These are phyloP conservation scores for Citrullus colocynthis DNA, from an alignment of 306 rosid species.

Conservation along the genomic window DNA sequence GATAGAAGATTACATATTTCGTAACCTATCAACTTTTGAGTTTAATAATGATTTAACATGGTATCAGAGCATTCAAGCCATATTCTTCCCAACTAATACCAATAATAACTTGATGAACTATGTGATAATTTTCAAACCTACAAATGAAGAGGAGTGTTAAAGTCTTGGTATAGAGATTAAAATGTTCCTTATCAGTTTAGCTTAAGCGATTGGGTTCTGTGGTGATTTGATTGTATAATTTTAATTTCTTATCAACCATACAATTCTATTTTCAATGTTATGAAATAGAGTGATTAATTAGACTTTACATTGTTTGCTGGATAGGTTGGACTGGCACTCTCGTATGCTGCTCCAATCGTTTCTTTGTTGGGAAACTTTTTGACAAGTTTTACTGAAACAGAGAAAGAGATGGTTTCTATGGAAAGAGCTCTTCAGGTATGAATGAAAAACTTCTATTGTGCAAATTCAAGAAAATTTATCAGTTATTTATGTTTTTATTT, in stretches of 20 bases:
- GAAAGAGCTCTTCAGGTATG: conserved; percentile 90
- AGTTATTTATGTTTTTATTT: neutral
- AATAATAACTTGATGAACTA: neutral
- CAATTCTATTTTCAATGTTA: neutral
- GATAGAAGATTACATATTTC: neutral
- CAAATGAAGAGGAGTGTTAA: neutral
- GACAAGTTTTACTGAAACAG: conserved; percentile 91
- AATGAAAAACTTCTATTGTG: conserved; percentile 6
- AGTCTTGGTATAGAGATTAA: too few relatives aligned
- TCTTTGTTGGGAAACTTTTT: conserved; percentile 71
- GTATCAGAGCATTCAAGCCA: neutral
- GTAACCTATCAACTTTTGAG: neutral
- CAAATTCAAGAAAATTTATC: neutral
- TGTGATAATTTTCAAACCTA: neutral
- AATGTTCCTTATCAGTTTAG: too few relatives aligned
- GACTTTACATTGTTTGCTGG: neutral
- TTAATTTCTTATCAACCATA: neutral
- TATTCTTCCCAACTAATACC: neutral
- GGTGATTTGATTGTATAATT: neutral
- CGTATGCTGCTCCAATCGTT: conserved; percentile 85
- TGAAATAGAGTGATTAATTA: neutral
- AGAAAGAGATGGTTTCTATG: conserved; percentile 95
- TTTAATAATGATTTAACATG: neutral
- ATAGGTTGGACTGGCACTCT: conserved; percentile 93
- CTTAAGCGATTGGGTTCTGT: neutral